A percentile compares a stretch with the other conserved stretches of the same genome.
phyloP scores from a whole-genome alignment of 306 rosid species.

The Trifolium subterraneum region DNA sequence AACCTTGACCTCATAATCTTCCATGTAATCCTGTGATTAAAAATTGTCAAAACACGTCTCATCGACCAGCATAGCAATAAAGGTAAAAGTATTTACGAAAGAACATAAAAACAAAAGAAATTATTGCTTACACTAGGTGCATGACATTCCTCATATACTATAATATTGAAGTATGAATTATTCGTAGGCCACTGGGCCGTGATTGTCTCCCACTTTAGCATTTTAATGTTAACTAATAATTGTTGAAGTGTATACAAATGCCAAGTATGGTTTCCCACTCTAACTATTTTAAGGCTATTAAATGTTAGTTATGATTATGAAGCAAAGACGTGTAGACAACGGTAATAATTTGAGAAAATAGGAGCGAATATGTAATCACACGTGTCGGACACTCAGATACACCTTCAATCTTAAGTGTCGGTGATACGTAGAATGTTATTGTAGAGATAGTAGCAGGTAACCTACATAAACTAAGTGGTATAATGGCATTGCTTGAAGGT shows the following conservation, averaged over 20 bases:
- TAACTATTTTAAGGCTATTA: conserved; percentile 2
- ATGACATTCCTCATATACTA: neutral
- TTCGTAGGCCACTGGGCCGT: neutral
- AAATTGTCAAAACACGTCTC: conserved; percentile 16
- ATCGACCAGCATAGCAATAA: conserved; percentile 6
- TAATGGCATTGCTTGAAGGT: conserved; percentile 12
- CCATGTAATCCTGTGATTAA: conserved; percentile 78
- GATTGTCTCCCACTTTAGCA: conserved; percentile 4
- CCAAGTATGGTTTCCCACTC: neutral
- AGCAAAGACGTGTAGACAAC: neutral
- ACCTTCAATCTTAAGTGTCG: neutral
- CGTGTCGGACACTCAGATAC: neutral
- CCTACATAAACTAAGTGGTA: conserved; percentile 15
- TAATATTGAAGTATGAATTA: neutral
- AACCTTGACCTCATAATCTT: conserved; percentile 79
- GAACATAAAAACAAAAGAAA: neutral
- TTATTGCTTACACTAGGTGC: conserved; percentile 3
- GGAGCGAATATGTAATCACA: neutral
- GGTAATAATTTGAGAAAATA: neutral
- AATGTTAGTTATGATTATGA: neutral
- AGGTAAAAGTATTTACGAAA: conserved; percentile 19
- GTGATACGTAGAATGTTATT: neutral
- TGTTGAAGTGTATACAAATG: neutral
- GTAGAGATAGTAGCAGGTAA: neutral
- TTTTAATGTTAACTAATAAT: conserved; percentile 10